Base-by-base conservation (phyloP, 2,329 filamentous ascomycete species). In the Colletotrichum abscissum region DNA sequence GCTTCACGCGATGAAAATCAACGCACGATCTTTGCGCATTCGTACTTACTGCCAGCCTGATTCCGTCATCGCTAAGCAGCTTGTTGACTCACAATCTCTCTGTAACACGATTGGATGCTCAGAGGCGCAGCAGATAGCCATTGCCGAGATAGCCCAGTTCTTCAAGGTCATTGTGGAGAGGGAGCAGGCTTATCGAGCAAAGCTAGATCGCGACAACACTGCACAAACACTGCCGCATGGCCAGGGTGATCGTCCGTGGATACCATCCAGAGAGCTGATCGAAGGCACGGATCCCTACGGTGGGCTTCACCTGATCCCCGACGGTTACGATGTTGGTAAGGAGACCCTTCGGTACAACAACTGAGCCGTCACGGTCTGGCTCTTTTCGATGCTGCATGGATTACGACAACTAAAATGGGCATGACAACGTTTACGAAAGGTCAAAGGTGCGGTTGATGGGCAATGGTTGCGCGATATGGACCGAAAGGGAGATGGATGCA, bases 31-130 rank as follows among this genome's bases (percentile, higher is more conserved):
- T 9, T 86, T 91, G 80, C 82, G 86, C 26, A 78, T 90, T 49
- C 86, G 88, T 52, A 90, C 88, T 0, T 89, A 87, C 74, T 91
- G 89, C 78, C 87, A 90, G 75, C 89, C 89, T 0, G 89, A 91
- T 77, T 84, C 86, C 0, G 88, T 89, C 28, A 84, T 91, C 67
- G 88, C 88, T 4, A 90, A 90, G 82, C 88, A 90, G 77, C 80
- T 91, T 7, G 79, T 88, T 3, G 89, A 91, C 75, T 77, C 86
- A 0, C 87, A 88, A 80, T 84, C 82, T 9, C 79, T 90, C 3
- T 84, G 89, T 73, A 84, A 86, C 72, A 79, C 90, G 22, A 78
- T 91, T 4, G 87, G 87, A 14, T 84, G 82, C 28, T 77, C 82
- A 0, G 84, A 87, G 55, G 65, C 78, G 6, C 81, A 85, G 66